Percentiles rank a stretch among this genome's conserved stretches.
phyloP scores from a whole-genome alignment of 163 green algal genomes.

The Scenedesmus sp. region DNA sequence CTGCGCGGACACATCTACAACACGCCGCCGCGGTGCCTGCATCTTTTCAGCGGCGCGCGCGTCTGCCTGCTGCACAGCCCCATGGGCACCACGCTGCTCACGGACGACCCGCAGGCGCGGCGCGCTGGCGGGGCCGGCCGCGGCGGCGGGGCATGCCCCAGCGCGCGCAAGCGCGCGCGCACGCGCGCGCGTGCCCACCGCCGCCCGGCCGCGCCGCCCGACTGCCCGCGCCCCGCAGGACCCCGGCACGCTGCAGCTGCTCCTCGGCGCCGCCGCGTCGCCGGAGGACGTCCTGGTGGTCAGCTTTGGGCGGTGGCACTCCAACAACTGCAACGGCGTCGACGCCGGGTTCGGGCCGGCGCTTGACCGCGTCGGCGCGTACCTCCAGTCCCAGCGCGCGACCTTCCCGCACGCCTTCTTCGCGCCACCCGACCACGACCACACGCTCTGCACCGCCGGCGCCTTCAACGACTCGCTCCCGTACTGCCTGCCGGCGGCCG shows the following conservation, averaged over 20 bases:
- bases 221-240: neutral
- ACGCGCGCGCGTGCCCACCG: no score
- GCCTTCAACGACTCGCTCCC: neutral
- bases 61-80: constrained; percentile 31
- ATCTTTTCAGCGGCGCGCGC: neutral
- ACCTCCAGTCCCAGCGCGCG: neutral
- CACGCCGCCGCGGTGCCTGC: constrained; percentile 22
- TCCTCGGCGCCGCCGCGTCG: neutral
- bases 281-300: constrained; percentile 11
- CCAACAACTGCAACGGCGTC: constrained; percentile 34
- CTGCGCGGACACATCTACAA: constrained; percentile 29
- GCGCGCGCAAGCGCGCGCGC: no score
- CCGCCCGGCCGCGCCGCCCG: no score
- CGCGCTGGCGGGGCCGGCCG: no score
- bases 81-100: neutral
- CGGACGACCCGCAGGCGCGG: neutral
- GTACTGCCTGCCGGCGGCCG: constrained; percentile 10
- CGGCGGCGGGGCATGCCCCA: no score
- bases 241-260: constrained; percentile 24
- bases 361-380: neutral
- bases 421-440: neutral
- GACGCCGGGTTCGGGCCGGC: neutral
- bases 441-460: constrained; percentile 5
- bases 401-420: constrained; percentile 29
- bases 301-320: constrained; percentile 30